A percentile compares a stretch with the other conserved stretches of the same genome.
These are phyloP conservation scores for Colletotrichum tropicicola DNA, from an alignment of 2,329 filamentous ascomycete species.

Conservation along the genomic window DNA sequence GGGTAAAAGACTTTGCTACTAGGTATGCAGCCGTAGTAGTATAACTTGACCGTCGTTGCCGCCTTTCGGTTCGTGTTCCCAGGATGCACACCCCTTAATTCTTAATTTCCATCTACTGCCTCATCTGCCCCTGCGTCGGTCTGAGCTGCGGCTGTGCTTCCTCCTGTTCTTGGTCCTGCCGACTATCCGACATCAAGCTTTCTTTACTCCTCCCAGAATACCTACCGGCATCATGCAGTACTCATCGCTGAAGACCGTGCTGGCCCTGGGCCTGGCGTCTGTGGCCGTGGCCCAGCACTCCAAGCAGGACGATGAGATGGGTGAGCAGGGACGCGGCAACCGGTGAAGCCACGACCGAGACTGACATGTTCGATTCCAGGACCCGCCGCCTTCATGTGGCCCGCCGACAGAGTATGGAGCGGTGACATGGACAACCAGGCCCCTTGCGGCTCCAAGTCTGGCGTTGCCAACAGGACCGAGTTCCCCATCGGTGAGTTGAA, in stretches of 20 bases:
- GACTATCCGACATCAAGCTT: constrained; percentile 2
- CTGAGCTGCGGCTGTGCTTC: not conserved
- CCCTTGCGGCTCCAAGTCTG: constrained; percentile 59
- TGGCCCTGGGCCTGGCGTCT: constrained; percentile 18
- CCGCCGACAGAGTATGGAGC: constrained; percentile 59
- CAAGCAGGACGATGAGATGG: constrained; percentile 31
- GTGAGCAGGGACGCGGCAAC: not conserved
- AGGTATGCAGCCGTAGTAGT: constrained; percentile 9
- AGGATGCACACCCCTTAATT: constrained; percentile 14
- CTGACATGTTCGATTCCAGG: constrained; percentile 32
- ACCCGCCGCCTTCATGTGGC: constrained; percentile 65
- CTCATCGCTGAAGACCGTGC: constrained; percentile 9
- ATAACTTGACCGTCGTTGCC: constrained; percentile 19
- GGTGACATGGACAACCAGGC: constrained; percentile 58
- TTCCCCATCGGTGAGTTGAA: constrained; percentile 58
- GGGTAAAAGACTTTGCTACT: no score
- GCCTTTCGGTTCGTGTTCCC: constrained; percentile 2
- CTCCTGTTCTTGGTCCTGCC: not conserved
- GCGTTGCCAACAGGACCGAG: constrained; percentile 54
- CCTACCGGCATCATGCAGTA: no score
- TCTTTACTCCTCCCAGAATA: not conserved
- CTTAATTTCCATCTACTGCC: constrained; percentile 6
- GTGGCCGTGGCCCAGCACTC: constrained; percentile 13
- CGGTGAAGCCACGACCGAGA: not conserved
- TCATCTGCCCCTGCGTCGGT: not conserved